A percentile compares a stretch with the other conserved stretches of the same genome.
Conservation (phyloP, 2,329 filamentous ascomycete genomes). For the Pseudopithomyces chartarum region DNA sequence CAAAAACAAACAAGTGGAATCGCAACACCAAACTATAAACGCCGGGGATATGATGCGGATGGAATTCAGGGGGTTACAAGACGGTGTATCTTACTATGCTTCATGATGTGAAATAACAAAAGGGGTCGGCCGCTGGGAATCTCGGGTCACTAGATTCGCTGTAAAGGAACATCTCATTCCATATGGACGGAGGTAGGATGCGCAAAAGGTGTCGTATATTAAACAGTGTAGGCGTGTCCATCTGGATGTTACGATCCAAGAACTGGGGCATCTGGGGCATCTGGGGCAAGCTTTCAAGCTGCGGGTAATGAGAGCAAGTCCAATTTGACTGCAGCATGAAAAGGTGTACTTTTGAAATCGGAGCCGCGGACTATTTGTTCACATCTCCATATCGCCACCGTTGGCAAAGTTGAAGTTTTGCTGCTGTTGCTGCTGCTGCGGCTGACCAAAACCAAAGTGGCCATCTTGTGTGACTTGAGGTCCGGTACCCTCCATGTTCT, state of each 20-base stretch:
- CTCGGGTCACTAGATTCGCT: slow-evolving; percentile 13
- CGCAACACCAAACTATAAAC: slow-evolving; percentile 36
- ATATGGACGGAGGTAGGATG: slow-evolving; percentile 14
- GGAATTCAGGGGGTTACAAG: slow-evolving; percentile 44
- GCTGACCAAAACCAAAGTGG: slow-evolving; percentile 78
- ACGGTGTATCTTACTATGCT: slow-evolving; percentile 49
- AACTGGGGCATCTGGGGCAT: slow-evolving; percentile 16
- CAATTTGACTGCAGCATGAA: slow-evolving; percentile 4
- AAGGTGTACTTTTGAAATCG: slow-evolving; percentile 1
- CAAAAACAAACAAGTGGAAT: slow-evolving; percentile 21
- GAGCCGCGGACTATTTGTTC: slow-evolving; percentile 40
- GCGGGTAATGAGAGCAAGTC: background rate
- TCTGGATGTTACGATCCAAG: slow-evolving; percentile 11
- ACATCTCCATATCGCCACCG: slow-evolving; percentile 77
- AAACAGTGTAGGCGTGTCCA: slow-evolving; percentile 29
- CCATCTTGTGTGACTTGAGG: slow-evolving; percentile 73
- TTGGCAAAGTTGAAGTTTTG: slow-evolving; percentile 95
- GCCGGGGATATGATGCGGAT: slow-evolving; percentile 50
- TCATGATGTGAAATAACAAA: slow-evolving; percentile 41
- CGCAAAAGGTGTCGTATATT: slow-evolving; percentile 32
- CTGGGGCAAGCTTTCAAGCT: slow-evolving; percentile 15
- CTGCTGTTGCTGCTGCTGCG: slow-evolving; percentile 64
- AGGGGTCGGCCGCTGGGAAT: slow-evolving; percentile 28
- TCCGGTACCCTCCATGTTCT: slow-evolving; percentile 77
- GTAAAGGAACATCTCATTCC: slow-evolving; percentile 15